Evolutionary conservation across 805 yeast species (phyloP).

Genomic region (Metschnikowia kofuensis): DNA sequence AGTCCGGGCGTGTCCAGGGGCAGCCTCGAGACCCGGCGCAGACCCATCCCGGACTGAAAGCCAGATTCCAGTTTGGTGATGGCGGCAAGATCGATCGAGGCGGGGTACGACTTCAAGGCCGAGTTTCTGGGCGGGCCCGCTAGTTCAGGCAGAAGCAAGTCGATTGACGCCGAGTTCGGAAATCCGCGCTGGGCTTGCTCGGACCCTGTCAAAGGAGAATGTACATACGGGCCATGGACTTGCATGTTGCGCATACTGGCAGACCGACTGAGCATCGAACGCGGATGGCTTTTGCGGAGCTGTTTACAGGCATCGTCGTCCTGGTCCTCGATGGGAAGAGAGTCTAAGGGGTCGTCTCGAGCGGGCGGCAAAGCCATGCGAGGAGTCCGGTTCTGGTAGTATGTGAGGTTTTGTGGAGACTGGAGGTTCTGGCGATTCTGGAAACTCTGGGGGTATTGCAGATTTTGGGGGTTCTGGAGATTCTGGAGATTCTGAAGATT

Average conservation of each 20-base stretch:
- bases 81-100: constrained; percentile 53
- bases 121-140: constrained; percentile 12
- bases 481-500: background rate
- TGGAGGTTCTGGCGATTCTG: background rate
- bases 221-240: background rate
- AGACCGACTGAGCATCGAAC: constrained; percentile 8
- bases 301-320: constrained; percentile 44
- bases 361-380: no score
- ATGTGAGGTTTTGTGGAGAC: no score
- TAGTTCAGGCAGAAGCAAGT: constrained; percentile 17
- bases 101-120: constrained; percentile 41
- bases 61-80: constrained; percentile 36
- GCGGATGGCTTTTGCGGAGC: constrained; percentile 19
- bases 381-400: no score
- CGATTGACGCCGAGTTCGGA: constrained; percentile 10
- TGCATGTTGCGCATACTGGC: constrained; percentile 12
- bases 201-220: constrained; percentile 1
- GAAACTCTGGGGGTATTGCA: background rate
- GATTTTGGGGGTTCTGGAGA: background rate
- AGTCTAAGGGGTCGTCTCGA: constrained; percentile 15
- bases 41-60: background rate
- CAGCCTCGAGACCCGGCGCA: background rate
- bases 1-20: constrained; percentile 1
- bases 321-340: constrained; percentile 36
- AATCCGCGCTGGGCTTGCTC: background rate